Conservation (phyloP, 2,329 filamentous ascomycete species). For the Daldinia sp. region DNA sequence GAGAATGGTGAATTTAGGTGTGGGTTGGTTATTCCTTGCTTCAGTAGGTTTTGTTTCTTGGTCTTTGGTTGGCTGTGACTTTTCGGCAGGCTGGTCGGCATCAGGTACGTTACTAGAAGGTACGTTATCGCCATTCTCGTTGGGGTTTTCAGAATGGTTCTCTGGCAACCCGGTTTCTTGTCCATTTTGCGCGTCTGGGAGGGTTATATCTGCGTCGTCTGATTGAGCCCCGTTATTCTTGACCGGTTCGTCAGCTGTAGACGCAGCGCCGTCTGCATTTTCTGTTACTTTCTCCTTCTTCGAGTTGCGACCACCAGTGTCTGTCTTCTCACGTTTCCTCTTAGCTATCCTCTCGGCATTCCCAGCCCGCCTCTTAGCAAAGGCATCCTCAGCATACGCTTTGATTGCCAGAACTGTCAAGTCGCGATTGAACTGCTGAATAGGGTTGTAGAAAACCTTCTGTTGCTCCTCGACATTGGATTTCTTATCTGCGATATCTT, state of each 20-base stretch:
- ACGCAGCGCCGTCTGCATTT: constrained; percentile 21
- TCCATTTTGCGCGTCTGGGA: constrained; percentile 44
- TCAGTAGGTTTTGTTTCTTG: constrained; percentile 32
- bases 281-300: constrained; percentile 45
- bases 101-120: constrained; percentile 20
- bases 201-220: constrained; percentile 27
- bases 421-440: constrained; percentile 98
- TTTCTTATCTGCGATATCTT: constrained; percentile 53
- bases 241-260: constrained; percentile 15
- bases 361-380: constrained; percentile 59
- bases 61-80: constrained; percentile 33
- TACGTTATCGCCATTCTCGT: constrained; percentile 12
- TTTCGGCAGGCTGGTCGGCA: constrained; percentile 26
- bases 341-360: constrained; percentile 59
- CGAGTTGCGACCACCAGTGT: constrained; percentile 35
- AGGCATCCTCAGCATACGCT: constrained; percentile 80
- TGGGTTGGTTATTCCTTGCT: constrained; percentile 40
- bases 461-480: constrained; percentile 68
- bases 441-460: constrained; percentile 98
- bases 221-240: constrained; percentile 18
- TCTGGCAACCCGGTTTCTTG: constrained; percentile 15
- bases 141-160: neutral
- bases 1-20: constrained; percentile 79
- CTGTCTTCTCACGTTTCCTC: constrained; percentile 57
- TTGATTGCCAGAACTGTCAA: constrained; percentile 93